Conservation (phyloP, 2,329 filamentous ascomycete genomes). For the Cadophora gregata region DNA sequence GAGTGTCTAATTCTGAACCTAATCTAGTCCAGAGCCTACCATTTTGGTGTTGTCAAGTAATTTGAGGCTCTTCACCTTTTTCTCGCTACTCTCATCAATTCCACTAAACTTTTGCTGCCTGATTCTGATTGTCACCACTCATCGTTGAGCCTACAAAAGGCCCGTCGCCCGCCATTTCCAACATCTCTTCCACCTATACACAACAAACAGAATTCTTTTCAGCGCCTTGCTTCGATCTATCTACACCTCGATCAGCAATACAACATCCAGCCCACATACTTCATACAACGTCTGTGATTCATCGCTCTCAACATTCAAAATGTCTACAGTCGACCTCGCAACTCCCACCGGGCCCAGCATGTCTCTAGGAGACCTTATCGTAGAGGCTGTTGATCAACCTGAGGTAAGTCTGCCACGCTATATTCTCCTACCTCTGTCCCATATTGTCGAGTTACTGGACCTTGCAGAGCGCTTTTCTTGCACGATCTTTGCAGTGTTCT, state of each 20-base stretch:
- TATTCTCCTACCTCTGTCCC: neutral
- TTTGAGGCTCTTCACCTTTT: neutral
- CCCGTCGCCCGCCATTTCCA: neutral
- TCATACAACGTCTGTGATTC: neutral
- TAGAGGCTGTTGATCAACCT: neutral
- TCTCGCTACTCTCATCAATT: neutral
- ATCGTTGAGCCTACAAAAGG: neutral
- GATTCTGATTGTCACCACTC: neutral
- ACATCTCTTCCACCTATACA: neutral
- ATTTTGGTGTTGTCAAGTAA: neutral
- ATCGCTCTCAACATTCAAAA: conserved; percentile 1
- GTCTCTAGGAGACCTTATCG: conserved; percentile 14
- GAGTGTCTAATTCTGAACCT: neutral
- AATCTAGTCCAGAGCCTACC: neutral
- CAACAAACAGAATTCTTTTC: neutral
- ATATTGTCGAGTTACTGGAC: neutral
- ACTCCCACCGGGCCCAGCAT: neutral
- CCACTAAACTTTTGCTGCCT: neutral
- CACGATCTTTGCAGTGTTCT: neutral
- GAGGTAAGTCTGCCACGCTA: neutral
- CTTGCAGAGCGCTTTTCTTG: neutral
- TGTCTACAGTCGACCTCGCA: conserved; percentile 8
- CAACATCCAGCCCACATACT: neutral
- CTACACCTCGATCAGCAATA: neutral
- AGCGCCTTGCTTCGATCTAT: neutral